Conservation (phyloP, 106 monocot genomes). For the Alisma plantagoaquatica region DNA sequence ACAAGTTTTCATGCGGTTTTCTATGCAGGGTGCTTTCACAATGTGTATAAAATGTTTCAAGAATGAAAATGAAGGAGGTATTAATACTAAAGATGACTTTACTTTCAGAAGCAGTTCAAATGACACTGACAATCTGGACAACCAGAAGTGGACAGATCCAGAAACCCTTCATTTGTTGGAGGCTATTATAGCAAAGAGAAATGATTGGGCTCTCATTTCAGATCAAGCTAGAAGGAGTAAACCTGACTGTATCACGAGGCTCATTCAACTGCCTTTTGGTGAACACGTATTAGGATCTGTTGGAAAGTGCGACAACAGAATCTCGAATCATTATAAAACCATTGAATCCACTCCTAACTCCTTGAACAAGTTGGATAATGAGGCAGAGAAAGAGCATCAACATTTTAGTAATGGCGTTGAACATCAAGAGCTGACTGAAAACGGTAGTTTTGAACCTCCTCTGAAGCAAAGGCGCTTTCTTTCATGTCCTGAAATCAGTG, state of each 20-base stretch:
- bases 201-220: conserved; percentile 94
- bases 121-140: conserved; percentile 4
- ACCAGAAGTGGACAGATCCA: conserved; percentile 59
- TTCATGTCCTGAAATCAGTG: conserved; percentile 30
- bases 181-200: conserved; percentile 75
- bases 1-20: no score
- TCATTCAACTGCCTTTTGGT: conserved; percentile 83
- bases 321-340: conserved; percentile 5
- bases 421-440: conserved; percentile 21
- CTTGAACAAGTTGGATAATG: conserved; percentile 8
- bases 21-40: conserved; percentile 33
- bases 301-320: conserved; percentile 27
- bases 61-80: conserved; percentile 17
- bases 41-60: conserved; percentile 58
- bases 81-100: conserved; percentile 17
- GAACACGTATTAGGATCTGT: conserved; percentile 49
- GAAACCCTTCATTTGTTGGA: conserved; percentile 89
- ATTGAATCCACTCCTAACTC: conserved; percentile 17
- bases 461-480: conserved; percentile 37
- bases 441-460: conserved; percentile 20
- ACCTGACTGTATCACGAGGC: conserved; percentile 73
- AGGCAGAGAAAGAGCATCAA: not conserved
- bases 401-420: conserved; percentile 16
- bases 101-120: conserved; percentile 12
- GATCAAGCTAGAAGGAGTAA: conserved; percentile 77